Conservation (phyloP, 352 stramenopile genomes). For the Phytopythium litorale region DNA sequence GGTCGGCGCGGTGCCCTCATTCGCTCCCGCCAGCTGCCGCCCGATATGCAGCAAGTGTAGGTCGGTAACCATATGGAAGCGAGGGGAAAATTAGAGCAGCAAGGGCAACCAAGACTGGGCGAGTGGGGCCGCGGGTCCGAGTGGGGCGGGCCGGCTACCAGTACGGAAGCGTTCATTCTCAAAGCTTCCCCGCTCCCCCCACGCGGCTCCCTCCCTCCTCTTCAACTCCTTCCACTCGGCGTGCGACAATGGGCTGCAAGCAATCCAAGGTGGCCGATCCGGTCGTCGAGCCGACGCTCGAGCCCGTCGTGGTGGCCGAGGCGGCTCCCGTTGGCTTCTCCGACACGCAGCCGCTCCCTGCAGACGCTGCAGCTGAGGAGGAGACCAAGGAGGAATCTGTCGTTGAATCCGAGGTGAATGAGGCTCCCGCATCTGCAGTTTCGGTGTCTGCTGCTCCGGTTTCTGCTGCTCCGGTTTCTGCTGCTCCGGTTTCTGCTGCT, state of each 20-base stretch:
- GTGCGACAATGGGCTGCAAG: slow-evolving; percentile 60
- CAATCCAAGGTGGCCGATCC: slow-evolving; percentile 56
- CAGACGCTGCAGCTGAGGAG: neutral
- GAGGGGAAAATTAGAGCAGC: neutral
- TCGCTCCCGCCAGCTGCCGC: neutral
- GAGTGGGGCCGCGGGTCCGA: too few species aligned
- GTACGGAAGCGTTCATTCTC: slow-evolving; percentile 28
- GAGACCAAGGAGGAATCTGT: neutral
- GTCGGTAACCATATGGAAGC: neutral
- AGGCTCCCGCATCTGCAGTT: neutral
- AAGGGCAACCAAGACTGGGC: neutral
- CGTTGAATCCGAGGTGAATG: neutral
- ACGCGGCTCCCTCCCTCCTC: slow-evolving; percentile 7
- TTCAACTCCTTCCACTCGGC: neutral
- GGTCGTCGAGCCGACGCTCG: slow-evolving; percentile 27
- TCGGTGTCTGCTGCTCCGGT: neutral
- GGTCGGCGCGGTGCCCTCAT: neutral
- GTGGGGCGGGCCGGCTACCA: too few species aligned
- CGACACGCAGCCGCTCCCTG: neutral
- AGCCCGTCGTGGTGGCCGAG: slow-evolving; percentile 8
- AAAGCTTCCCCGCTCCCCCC: slow-evolving; percentile 14
- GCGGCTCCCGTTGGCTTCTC: slow-evolving; percentile 4
- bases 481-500: neutral
- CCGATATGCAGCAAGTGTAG: neutral
- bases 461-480: neutral